phyloP scores from a whole-genome alignment of 805 yeast species.

The Cyberlindnera euphorbiae region DNA sequence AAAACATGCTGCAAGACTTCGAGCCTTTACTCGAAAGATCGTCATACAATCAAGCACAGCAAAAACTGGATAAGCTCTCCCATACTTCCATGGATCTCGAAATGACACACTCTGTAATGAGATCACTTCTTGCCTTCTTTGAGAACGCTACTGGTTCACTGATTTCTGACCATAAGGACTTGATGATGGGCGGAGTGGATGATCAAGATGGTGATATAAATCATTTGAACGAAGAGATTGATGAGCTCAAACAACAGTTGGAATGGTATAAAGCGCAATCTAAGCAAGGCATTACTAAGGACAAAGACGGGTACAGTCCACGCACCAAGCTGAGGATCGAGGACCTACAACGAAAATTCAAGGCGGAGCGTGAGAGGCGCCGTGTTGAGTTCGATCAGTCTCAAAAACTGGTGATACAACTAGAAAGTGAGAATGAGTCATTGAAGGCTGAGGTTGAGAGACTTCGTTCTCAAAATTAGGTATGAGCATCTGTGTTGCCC shows the following conservation, averaged over 20 bases:
- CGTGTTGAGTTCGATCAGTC: conserved; percentile 57
- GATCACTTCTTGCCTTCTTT: conserved; percentile 48
- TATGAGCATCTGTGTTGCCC: too few species aligned
- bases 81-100: conserved; percentile 27
- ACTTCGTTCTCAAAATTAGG: background rate
- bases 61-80: conserved; percentile 40
- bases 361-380: conserved; percentile 66
- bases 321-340: conserved; percentile 48
- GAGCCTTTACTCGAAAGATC: conserved; percentile 52
- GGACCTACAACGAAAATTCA: conserved; percentile 61
- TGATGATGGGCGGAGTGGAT: conserved; percentile 19
- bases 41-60: conserved; percentile 55
- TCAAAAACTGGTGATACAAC: conserved; percentile 41
- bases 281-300: background rate
- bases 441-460: conserved; percentile 28
- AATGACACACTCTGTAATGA: conserved; percentile 28
- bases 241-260: conserved; percentile 14
- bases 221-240: conserved; percentile 12
- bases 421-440: conserved; percentile 50
- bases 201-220: conserved; percentile 2
- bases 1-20: conserved; percentile 45
- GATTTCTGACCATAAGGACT: conserved; percentile 47
- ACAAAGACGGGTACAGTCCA: conserved; percentile 24
- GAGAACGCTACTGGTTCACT: conserved; percentile 57
- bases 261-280: conserved; percentile 18